phyloP scores from a whole-genome alignment of 2,329 filamentous ascomycete species.

The Sclerotinia nivalis region DNA sequence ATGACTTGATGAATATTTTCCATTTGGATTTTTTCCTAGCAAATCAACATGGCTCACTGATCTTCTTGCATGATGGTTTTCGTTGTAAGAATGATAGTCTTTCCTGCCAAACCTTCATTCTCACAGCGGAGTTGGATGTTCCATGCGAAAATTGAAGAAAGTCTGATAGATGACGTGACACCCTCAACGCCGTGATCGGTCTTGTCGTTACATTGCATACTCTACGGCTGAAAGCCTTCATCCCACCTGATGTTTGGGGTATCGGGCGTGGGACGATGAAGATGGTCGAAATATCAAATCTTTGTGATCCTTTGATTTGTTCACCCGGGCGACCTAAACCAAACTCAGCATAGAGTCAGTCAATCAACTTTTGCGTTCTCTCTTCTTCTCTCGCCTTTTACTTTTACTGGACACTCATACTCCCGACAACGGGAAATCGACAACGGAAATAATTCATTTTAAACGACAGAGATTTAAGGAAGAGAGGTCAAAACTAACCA shows the following conservation, averaged over 20 bases:
- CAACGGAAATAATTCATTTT: neutral
- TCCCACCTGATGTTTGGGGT: neutral
- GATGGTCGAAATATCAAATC: constrained; percentile 4
- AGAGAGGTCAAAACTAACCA: constrained; percentile 5
- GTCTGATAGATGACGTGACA: constrained; percentile 6
- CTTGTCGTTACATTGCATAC: constrained; percentile 1
- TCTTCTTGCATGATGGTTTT: neutral
- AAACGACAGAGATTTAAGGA: neutral
- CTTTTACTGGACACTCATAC: neutral
- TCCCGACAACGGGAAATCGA: neutral
- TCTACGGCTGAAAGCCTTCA: constrained; percentile 1
- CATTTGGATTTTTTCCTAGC: neutral
- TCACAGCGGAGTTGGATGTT: neutral
- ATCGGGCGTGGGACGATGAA: constrained; percentile 3
- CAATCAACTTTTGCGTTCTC: neutral
- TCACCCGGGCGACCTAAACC: neutral
- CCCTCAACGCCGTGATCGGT: constrained; percentile 18
- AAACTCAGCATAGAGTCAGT: neutral
- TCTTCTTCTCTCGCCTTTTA: neutral
- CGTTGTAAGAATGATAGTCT: neutral
- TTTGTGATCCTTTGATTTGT: neutral
- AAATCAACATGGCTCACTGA: neutral
- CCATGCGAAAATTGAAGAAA: neutral
- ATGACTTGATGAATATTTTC: constrained; percentile 2
- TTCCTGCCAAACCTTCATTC: neutral